These are phyloP conservation scores for Phytophthora pseudosyringae DNA, from an alignment of 352 stramenopile species.

Conservation along the genomic window DNA sequence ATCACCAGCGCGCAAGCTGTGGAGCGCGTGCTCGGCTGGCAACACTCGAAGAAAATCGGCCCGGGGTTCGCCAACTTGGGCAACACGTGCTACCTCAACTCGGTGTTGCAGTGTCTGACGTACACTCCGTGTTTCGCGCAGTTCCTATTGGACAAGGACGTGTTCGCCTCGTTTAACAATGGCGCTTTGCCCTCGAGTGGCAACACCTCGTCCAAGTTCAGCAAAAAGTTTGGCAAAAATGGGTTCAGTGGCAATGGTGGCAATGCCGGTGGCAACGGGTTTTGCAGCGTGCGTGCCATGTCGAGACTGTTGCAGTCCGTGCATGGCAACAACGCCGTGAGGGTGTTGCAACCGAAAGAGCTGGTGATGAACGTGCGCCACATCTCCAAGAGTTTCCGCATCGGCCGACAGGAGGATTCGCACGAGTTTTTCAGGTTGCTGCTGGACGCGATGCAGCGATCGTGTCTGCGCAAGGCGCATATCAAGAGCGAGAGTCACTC, in stretches of 20 bases:
- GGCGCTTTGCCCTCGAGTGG: conserved; percentile 8
- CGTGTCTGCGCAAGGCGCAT: conserved; percentile 69
- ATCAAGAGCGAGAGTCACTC: conserved; percentile 75
- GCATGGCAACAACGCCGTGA: conserved; percentile 46
- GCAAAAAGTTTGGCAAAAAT: conserved; percentile 36
- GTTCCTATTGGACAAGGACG: conserved; percentile 85
- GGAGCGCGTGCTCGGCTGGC: conserved; percentile 64
- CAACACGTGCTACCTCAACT: conserved; percentile 97
- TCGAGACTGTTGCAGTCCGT: conserved; percentile 70
- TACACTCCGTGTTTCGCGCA: conserved; percentile 86
- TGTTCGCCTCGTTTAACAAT: conserved; percentile 46
- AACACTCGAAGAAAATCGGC: conserved; percentile 77
- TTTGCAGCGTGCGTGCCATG: conserved; percentile 73
- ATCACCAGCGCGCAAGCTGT: conserved; percentile 55
- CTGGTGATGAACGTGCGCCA: conserved; percentile 88
- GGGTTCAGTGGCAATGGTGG: conserved; percentile 17
- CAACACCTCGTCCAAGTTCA: conserved; percentile 36
- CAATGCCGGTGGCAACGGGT: conserved; percentile 43
- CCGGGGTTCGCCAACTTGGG: conserved; percentile 90
- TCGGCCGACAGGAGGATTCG: conserved; percentile 91
- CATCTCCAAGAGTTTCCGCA: conserved; percentile 86
- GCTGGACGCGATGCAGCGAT: conserved; percentile 87
- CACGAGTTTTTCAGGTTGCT: conserved; percentile 93
- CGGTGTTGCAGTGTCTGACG: conserved; percentile 89
- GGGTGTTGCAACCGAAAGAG: conserved; percentile 78